Evolutionary conservation across 371 early-diverging fungal genomes (phyloP), one percentile per base, ranked within the genome.

Genomic region (Apophysomyces variabilis): DNA sequence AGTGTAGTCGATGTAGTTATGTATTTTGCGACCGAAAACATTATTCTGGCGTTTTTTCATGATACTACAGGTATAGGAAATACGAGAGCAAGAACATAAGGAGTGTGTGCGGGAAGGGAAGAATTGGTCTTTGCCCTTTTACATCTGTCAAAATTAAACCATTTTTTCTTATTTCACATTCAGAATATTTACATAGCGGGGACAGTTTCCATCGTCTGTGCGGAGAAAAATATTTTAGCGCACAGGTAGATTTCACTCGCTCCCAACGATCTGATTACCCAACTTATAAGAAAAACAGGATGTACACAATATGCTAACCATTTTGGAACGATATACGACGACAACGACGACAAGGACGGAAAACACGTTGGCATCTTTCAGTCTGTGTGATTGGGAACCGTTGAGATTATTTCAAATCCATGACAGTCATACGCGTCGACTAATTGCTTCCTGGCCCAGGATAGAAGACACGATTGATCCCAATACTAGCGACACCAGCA

Each of bases 1-100:
- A 74, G 75, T 65, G 76, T 88, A 16, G 67, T 88, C 32, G 79
- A 88, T 62, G 68, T 86, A 1, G 86, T 84, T 16, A 77, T 86
- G 72, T 84, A 86, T 41, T 77, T 82, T 59, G 85, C 81, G 38
- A 82, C 85, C 16, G 74, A 88, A 56, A 71, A 80, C 16, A 73
- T 84, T 16, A 76, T 86, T 7, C 74, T 88, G 5, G 80, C 80
- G 1, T 86, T 84, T 63, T 88, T 86, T 67, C 86, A 88, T 61
- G 54, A 50, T 21, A 50, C 54, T 21, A 50, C 54, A 50, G 54
- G 54, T 50, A 50, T 26, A n/a, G 9, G 54, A 21, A 18, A 50
- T 18, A 3, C 3, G 21, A 50, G 21, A 16, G 11, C 16, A 50
- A 21, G 8, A 50, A 50, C 4, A 21, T 18, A 2, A 21, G 21